Evolutionary conservation across 352 stramenopile genomes (phyloP).

Genomic region (Discostella stelligera): DNA sequence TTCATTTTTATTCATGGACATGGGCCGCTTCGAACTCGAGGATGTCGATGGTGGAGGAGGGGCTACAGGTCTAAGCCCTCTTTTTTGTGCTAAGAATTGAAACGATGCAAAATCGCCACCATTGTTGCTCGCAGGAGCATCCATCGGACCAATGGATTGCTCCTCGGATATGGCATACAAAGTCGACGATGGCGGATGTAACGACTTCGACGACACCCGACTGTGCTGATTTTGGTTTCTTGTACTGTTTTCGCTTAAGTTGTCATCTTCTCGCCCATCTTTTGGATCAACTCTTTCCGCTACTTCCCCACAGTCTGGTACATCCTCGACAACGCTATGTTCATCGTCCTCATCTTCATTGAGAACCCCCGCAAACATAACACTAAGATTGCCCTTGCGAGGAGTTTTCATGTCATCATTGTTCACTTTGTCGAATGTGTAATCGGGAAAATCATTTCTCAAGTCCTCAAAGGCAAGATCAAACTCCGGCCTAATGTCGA

Average conservation of each 20-base stretch:
- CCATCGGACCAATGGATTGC: neutral
- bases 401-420: neutral
- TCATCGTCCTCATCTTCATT: neutral
- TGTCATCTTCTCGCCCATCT: neutral
- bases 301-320: neutral
- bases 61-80: neutral
- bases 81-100: conserved; percentile 15
- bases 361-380: neutral
- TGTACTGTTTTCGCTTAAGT: neutral
- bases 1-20: neutral
- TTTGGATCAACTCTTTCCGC: neutral
- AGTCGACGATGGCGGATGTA: neutral
- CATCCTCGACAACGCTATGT: no score
- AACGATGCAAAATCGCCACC: neutral
- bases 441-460: neutral
- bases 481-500: neutral
- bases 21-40: no score
- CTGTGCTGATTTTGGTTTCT: conserved; percentile 1
- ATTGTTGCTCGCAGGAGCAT: no score
- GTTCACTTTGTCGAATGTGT: neutral
- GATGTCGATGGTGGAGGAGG: neutral
- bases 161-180: conserved; percentile 8
- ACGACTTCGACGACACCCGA: neutral
- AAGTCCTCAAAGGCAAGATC: conserved; percentile 9
- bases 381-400: neutral